phyloP scores from a whole-genome alignment of 192 early-diverging fungal species.

The Physocladia obscura region DNA sequence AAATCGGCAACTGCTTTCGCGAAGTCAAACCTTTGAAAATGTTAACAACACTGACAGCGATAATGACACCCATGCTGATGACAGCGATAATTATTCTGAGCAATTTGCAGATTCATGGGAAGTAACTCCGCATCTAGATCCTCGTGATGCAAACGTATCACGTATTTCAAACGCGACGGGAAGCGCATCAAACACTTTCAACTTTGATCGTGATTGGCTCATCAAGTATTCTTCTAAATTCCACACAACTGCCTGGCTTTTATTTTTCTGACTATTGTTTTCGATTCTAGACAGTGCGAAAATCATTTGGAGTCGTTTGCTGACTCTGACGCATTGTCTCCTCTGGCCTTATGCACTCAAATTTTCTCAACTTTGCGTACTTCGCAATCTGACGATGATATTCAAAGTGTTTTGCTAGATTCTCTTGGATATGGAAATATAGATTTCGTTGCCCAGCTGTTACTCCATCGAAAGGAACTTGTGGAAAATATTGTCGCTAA shows the following conservation, averaged over 20 bases:
- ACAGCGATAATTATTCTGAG: no score
- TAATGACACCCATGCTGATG: no score
- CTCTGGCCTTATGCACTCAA: constrained; percentile 61
- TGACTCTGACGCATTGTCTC: constrained; percentile 45
- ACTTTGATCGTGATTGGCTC: constrained; percentile 55
- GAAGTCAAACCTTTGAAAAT: no score
- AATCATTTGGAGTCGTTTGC: constrained; percentile 44
- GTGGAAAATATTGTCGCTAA: constrained; percentile 61
- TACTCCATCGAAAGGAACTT: constrained; percentile 58
- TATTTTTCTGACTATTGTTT: constrained; percentile 3
- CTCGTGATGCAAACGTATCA: no score
- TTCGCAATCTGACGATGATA: constrained; percentile 54
- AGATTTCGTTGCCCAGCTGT: constrained; percentile 62
- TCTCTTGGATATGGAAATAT: constrained; percentile 73
- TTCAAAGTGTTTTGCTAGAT: constrained; percentile 69
- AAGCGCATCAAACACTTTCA: not conserved
- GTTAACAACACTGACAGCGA: no score
- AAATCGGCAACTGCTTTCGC: no score
- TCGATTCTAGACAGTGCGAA: constrained; percentile 59
- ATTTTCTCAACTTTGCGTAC: constrained; percentile 71
- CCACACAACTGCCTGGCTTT: not conserved
- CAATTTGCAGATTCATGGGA: no score
- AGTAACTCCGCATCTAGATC: no score
- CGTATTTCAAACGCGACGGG: not conserved
- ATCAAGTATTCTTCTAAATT: constrained; percentile 24